These are phyloP conservation scores for Rehmannia glutinosa DNA, from an alignment of 257 asterid species.

Conservation along the genomic window DNA sequence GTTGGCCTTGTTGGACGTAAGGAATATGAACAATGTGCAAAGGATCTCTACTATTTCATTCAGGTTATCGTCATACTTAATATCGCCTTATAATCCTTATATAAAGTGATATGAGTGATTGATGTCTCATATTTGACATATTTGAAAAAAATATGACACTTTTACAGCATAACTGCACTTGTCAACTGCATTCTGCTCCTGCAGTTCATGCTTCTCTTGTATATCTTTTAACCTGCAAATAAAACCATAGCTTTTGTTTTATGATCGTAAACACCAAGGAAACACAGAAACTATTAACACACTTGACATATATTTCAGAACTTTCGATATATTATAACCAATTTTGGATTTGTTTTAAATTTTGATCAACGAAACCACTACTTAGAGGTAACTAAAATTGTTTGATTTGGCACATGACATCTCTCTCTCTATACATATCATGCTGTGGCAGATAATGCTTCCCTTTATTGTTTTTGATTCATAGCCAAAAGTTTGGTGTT, in stretches of 20 bases:
- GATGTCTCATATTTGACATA: too few relatives aligned
- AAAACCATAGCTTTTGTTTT: background rate
- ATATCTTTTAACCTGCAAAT: background rate
- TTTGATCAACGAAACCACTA: background rate
- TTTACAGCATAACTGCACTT: too few relatives aligned
- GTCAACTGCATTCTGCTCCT: background rate
- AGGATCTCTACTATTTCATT: constrained; percentile 89
- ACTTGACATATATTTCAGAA: background rate
- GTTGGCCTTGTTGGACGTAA: constrained; percentile 87
- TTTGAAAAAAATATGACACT: too few relatives aligned
- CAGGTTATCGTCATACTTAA: constrained; percentile 55
- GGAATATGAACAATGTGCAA: constrained; percentile 87
- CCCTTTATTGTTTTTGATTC: background rate
- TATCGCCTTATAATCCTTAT: background rate
- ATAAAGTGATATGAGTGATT: background rate
- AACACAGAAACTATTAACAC: background rate
- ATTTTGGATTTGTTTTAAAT: background rate
- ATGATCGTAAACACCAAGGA: background rate
- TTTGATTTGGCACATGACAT: background rate
- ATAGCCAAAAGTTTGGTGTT: background rate
- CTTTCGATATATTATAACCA: background rate
- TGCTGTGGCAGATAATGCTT: background rate
- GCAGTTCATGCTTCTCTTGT: background rate
- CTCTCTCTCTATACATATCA: too few relatives aligned
- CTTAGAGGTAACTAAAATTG: background rate